Percentiles rank a stretch among this genome's conserved stretches.
These are phyloP conservation scores for Solanum piurae DNA, from an alignment of 257 asterid species.

Conservation along the genomic window DNA sequence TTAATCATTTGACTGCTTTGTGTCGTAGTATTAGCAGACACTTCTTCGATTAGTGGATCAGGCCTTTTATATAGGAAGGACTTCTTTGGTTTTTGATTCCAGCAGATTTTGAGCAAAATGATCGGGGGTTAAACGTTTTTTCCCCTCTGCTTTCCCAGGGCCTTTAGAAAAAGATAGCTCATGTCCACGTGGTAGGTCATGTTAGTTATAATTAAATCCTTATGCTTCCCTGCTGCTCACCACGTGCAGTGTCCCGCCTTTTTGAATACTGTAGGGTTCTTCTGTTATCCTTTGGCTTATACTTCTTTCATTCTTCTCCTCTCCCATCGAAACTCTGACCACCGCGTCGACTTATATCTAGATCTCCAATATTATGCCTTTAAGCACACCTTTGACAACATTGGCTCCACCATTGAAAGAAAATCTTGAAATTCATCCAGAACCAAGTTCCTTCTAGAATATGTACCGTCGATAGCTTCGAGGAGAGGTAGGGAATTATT, in stretches of 20 bases:
- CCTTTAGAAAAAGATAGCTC: neutral
- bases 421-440: neutral
- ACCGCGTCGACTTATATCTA: neutral
- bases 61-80: neutral
- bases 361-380: neutral
- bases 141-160: neutral
- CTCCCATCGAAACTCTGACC: neutral
- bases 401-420: neutral
- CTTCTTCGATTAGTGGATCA: neutral
- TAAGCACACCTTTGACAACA: neutral
- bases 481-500: neutral
- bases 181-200: neutral
- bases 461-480: neutral
- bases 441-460: neutral
- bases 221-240: neutral
- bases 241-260: neutral
- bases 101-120: neutral
- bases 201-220: neutral
- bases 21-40: neutral
- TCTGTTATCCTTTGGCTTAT: neutral
- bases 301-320: neutral
- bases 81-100: neutral
- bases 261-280: neutral
- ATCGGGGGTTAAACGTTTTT: neutral
- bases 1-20: neutral